Percentiles rank a stretch among this genome's conserved stretches.
phyloP scores from a whole-genome alignment of 495 filamentous ascomycete genomes.

The Neurospora pannonica region DNA sequence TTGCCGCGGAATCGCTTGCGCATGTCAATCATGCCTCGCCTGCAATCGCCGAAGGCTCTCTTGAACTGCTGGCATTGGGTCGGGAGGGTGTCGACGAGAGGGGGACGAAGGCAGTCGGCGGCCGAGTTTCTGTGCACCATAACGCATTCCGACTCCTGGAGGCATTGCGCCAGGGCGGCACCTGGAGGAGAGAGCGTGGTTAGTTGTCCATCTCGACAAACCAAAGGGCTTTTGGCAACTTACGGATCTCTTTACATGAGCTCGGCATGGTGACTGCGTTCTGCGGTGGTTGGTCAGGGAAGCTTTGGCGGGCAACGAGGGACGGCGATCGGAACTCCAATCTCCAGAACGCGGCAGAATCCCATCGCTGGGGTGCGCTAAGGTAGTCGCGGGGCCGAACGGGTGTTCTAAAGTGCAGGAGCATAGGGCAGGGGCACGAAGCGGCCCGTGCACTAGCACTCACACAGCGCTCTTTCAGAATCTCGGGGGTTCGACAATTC shows the following conservation, averaged over 20 bases:
- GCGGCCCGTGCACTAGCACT: background rate
- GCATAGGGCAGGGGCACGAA: background rate
- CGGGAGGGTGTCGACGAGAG: slow-evolving; percentile 68
- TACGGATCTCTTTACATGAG: slow-evolving; percentile 95
- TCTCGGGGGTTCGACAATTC: background rate
- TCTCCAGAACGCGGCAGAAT: background rate
- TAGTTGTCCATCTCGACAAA: background rate
- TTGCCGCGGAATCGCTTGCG: slow-evolving; percentile 98
- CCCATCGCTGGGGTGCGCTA: background rate
- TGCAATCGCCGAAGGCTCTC: slow-evolving; percentile 88
- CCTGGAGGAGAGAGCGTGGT: slow-evolving; percentile 42
- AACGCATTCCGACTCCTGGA: slow-evolving; percentile 91
- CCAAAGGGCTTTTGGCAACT: slow-evolving; percentile 20
- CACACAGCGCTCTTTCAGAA: background rate
- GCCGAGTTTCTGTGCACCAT: slow-evolving; percentile 81
- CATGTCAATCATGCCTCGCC: slow-evolving; percentile 96
- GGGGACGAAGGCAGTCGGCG: slow-evolving; percentile 76
- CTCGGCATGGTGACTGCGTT: slow-evolving; percentile 62
- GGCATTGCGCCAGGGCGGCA: slow-evolving; percentile 82
- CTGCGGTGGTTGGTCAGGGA: background rate
- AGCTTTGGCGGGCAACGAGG: background rate
- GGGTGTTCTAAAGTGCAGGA: background rate
- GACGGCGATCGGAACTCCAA: background rate
- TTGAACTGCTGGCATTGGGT: slow-evolving; percentile 85
- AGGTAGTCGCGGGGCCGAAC: background rate